Conservation (phyloP, 1,139 yeast species). For the Scheffersomyces lignicola region DNA sequence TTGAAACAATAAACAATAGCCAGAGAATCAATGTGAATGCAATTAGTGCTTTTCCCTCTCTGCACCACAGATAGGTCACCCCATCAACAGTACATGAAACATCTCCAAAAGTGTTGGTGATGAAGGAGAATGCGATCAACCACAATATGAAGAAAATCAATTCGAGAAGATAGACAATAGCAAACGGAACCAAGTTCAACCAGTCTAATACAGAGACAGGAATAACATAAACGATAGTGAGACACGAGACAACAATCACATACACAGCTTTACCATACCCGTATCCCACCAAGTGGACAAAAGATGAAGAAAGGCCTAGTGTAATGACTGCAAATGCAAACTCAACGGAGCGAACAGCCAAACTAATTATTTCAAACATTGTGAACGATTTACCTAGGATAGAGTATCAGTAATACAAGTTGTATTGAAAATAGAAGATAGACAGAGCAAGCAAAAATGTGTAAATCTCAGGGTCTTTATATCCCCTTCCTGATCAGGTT, state of each 20-base stretch:
- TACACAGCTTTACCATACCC: neutral
- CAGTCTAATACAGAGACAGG: neutral
- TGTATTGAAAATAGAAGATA: too few species aligned
- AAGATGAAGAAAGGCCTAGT: conserved; percentile 3
- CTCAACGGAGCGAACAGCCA: neutral
- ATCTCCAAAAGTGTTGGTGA: conserved; percentile 13
- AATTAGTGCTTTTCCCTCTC: conserved; percentile 18
- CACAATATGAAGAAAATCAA: conserved; percentile 13
- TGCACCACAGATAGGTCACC: conserved; percentile 10
- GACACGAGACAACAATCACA: neutral
- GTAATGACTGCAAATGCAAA: conserved; percentile 3
- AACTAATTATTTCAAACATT: neutral
- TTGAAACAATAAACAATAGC: conserved; percentile 14
- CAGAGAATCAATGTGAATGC: conserved; percentile 17
- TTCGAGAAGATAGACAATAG: conserved; percentile 9
- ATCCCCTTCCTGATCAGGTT: too few species aligned
- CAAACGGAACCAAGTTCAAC: neutral
- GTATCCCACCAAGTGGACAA: neutral
- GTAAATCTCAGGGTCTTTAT: too few species aligned
- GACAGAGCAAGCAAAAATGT: too few species aligned
- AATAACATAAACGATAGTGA: neutral
- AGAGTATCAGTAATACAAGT: too few species aligned
- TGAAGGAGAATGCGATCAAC: conserved; percentile 8
- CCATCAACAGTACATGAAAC: conserved; percentile 8
- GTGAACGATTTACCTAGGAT: too few species aligned